A percentile compares a stretch with the other conserved stretches of the same genome.
phyloP scores from a whole-genome alignment of 192 early-diverging fungal genomes.

The Coemansia sp. region DNA sequence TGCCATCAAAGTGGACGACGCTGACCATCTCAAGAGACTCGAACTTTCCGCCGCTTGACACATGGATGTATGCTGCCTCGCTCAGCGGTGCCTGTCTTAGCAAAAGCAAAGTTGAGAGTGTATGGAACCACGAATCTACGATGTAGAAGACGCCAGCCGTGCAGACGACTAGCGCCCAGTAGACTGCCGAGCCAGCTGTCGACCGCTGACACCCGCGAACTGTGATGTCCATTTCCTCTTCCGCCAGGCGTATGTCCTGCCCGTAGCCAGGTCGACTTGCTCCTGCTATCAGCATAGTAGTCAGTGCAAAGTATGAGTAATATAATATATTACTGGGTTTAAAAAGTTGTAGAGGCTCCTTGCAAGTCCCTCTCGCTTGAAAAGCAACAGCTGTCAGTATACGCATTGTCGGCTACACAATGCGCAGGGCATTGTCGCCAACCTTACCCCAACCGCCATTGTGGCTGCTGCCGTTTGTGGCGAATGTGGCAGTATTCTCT shows the following conservation, averaged over 20 bases:
- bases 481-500: neutral
- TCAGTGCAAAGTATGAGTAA: neutral
- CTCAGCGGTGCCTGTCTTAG: conserved; percentile 1
- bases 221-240: conserved; percentile 12
- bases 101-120: conserved; percentile 11
- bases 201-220: conserved; percentile 16
- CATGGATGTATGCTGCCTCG: conserved; percentile 9
- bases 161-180: conserved; percentile 24
- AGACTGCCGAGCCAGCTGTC: neutral
- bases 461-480: neutral
- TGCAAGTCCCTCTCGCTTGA: no score
- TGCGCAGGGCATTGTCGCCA: no score
- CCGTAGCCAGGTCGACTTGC: neutral
- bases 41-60: conserved; percentile 20
- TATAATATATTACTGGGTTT: neutral
- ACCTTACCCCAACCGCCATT: neutral
- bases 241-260: conserved; percentile 10
- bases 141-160: conserved; percentile 26
- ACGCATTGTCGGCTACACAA: neutral
- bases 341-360: neutral
- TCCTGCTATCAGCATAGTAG: neutral
- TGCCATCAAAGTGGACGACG: neutral
- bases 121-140: conserved; percentile 20
- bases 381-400: no score
- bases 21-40: conserved; percentile 15